These are phyloP conservation scores for Fusarium subglutinans DNA, from an alignment of 2,329 filamentous ascomycete genomes.

Conservation along the genomic window DNA sequence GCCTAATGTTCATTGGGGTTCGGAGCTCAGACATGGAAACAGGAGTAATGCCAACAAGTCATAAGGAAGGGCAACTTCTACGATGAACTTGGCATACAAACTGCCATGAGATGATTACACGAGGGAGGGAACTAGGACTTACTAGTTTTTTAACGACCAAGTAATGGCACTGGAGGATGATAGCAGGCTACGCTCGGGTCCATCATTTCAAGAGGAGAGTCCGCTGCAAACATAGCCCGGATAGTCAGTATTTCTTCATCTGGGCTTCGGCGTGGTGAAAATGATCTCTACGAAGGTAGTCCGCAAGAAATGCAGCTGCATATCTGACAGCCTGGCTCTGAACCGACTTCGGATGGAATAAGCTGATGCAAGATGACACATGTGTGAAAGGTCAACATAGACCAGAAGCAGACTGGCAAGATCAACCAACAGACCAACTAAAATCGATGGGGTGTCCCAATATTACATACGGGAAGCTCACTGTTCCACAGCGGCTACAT, in stretches of 20 bases:
- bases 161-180: not conserved
- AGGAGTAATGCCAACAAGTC: not conserved
- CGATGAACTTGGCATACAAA: not conserved
- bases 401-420: not conserved
- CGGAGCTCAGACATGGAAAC: not conserved
- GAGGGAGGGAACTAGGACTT: not conserved
- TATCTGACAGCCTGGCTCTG: not conserved
- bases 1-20: not conserved
- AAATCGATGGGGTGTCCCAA: not conserved
- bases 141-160: not conserved
- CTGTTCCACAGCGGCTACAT: slow-evolving; percentile 9
- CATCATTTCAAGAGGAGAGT: not conserved
- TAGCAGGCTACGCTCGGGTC: not conserved
- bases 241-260: not conserved
- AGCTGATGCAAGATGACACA: slow-evolving; percentile 11
- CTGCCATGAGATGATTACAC: not conserved
- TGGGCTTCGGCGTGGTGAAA: not conserved
- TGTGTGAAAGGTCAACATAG: not conserved
- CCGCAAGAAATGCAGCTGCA: not conserved
- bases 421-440: not conserved
- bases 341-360: not conserved
- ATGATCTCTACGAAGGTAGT: not conserved
- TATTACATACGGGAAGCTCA: slow-evolving; percentile 8
- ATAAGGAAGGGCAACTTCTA: not conserved
- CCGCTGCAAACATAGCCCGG: not conserved